phyloP scores from a whole-genome alignment of 2,329 filamentous ascomycete genomes.

The Aspergillus sergii region DNA sequence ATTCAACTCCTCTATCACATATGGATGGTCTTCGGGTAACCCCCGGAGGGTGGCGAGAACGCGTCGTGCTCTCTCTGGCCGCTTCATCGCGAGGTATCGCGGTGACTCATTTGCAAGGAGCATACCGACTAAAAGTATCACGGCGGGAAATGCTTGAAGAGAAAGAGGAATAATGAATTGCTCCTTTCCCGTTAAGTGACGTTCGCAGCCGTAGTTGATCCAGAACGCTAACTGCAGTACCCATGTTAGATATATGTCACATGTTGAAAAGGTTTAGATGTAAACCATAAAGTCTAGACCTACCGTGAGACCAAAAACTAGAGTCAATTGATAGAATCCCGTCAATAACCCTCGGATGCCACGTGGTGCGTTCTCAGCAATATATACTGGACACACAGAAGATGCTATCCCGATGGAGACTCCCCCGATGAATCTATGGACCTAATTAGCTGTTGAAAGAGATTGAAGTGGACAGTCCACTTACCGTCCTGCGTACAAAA shows the following conservation, averaged over 20 bases:
- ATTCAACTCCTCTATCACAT: neutral
- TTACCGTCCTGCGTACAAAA: neutral
- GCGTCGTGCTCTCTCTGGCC: neutral
- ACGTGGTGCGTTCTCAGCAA: neutral
- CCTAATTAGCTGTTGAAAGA: neutral
- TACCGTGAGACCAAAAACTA: neutral
- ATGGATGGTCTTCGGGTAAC: neutral
- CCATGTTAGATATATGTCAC: neutral
- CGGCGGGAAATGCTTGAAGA: neutral
- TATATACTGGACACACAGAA: neutral
- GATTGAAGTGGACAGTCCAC: too few relatives aligned
- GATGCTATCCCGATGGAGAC: neutral
- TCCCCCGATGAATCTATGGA: neutral
- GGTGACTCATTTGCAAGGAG: neutral
- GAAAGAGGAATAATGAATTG: conserved; percentile 1
- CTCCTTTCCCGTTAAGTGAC: neutral
- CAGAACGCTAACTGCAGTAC: neutral
- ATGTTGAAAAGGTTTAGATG: neutral
- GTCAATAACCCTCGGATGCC: conserved; percentile 1
- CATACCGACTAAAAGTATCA: neutral
- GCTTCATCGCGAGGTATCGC: neutral
- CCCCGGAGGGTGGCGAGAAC: neutral
- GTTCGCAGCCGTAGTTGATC: conserved; percentile 1
- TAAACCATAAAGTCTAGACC: neutral
- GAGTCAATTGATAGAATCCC: neutral